These are phyloP conservation scores for Zelonia costaricensis DNA, from an alignment of 208 protist genomes.

Conservation along the genomic window DNA sequence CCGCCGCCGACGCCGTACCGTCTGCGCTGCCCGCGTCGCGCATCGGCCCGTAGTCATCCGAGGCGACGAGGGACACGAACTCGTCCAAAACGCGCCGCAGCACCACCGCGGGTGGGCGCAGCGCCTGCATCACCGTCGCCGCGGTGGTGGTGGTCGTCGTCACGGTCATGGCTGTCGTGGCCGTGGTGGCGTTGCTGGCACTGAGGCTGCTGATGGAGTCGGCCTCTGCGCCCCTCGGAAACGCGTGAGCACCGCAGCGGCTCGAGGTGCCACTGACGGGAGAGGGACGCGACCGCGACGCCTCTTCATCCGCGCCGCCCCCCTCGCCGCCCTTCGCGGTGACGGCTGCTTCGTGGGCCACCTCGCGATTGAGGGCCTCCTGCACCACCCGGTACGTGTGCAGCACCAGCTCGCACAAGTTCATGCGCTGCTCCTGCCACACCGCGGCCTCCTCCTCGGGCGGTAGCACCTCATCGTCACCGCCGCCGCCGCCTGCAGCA, in stretches of 20 bases:
- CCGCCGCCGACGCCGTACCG: not conserved
- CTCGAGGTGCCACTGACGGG: not conserved
- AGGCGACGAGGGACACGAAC: slow-evolving; percentile 63
- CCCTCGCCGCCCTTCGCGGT: not conserved
- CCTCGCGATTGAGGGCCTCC: slow-evolving; percentile 12
- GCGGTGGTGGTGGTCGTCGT: not conserved
- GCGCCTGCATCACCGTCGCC: slow-evolving; percentile 12
- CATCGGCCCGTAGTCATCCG: slow-evolving; percentile 76
- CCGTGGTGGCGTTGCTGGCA: slow-evolving; percentile 7
- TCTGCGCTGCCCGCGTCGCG: not conserved
- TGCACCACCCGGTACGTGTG: slow-evolving; percentile 38
- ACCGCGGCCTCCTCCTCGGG: slow-evolving; percentile 30
- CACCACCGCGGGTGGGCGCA: slow-evolving; percentile 26
- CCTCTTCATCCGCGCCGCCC: not conserved
- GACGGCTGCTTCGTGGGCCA: slow-evolving; percentile 8
- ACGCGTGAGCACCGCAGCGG: not conserved
- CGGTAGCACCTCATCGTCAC: slow-evolving; percentile 13
- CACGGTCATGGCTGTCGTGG: too few species aligned
- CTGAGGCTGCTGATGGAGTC: slow-evolving; percentile 20
- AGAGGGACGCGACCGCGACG: not conserved
- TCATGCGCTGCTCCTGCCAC: slow-evolving; percentile 31
- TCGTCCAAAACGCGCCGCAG: slow-evolving; percentile 77
- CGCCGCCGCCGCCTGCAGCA: slow-evolving; percentile 13
- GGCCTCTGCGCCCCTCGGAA: not conserved
- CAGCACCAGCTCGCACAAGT: slow-evolving; percentile 48